Conservation (phyloP, 768 basidiomycete species). For the Terana coerulea region DNA sequence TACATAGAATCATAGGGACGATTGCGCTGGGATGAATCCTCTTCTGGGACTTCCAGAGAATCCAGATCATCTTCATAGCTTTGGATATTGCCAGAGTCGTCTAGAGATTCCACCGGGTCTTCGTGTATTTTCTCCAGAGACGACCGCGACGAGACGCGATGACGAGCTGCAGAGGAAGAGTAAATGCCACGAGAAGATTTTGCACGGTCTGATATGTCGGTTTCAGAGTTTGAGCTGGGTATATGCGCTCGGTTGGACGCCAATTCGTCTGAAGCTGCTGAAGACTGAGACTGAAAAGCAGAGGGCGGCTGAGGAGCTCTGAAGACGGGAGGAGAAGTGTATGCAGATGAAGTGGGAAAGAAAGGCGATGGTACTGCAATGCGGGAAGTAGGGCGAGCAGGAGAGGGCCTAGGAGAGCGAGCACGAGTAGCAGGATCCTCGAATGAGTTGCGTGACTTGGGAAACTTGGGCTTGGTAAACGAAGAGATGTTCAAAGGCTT, state of each 20-base stretch:
- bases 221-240: slow-evolving; percentile 8
- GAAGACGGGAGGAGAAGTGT: neutral
- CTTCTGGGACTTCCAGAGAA: neutral
- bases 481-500: slow-evolving; percentile 25
- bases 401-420: slow-evolving; percentile 11
- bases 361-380: slow-evolving; percentile 16
- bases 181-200: neutral
- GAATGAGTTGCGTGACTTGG: slow-evolving; percentile 12
- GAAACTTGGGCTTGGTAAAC: slow-evolving; percentile 13
- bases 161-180: neutral
- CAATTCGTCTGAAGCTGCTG: slow-evolving; percentile 13
- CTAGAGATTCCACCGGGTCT: slow-evolving; percentile 11
- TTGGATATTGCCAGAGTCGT: neutral
- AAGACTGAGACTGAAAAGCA: slow-evolving; percentile 3
- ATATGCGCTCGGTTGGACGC: slow-evolving; percentile 24
- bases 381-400: slow-evolving; percentile 6
- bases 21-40: too few relatives aligned
- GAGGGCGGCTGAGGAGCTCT: slow-evolving; percentile 1
- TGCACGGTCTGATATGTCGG: neutral
- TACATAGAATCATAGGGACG: neutral
- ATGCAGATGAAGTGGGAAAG: slow-evolving; percentile 6
- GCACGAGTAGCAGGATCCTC: slow-evolving; percentile 11
- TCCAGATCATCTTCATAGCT: neutral
- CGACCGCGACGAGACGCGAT: slow-evolving; percentile 12
- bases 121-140: slow-evolving; percentile 21